A percentile compares a stretch with the other conserved stretches of the same genome.
phyloP scores from a whole-genome alignment of 2,329 filamentous ascomycete genomes.

The Hymenoscyphus fraxineus region DNA sequence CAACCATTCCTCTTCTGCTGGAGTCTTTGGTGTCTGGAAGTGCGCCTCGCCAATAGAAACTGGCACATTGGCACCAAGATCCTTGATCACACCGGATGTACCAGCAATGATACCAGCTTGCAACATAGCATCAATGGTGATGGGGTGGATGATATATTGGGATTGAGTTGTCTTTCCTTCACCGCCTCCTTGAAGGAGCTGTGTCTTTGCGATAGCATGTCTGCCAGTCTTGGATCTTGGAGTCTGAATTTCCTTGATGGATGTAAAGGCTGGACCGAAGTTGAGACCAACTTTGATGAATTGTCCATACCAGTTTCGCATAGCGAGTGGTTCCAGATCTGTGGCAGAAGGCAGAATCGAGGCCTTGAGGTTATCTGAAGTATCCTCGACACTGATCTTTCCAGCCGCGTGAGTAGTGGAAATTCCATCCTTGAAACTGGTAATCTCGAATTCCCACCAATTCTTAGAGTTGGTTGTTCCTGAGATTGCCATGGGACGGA shows the following conservation, averaged over 20 bases:
- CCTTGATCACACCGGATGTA: conserved; percentile 14
- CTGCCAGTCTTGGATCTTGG: conserved; percentile 13
- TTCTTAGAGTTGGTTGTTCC: conserved; percentile 7
- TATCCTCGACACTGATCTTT: conserved; percentile 4
- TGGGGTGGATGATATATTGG: conserved; percentile 47
- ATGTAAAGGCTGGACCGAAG: conserved; percentile 40
- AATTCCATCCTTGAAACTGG: not conserved
- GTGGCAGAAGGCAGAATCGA: not conserved
- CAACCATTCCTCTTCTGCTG: not conserved
- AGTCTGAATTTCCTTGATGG: conserved; percentile 31
- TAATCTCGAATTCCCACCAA: conserved; percentile 20
- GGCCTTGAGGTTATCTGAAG: not conserved
- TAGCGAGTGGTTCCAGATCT: conserved; percentile 9
- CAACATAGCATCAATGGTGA: conserved; percentile 53
- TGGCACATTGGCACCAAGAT: conserved; percentile 15
- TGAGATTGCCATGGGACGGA: conserved; percentile 12
- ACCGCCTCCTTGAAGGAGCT: conserved; percentile 12
- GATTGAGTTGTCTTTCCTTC: conserved; percentile 8
- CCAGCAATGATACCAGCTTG: conserved; percentile 40
- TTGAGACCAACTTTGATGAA: conserved; percentile 38
- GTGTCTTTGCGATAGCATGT: conserved; percentile 7
- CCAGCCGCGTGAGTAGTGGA: conserved; percentile 17
- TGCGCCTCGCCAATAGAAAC: conserved; percentile 9
- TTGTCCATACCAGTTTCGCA: conserved; percentile 34
- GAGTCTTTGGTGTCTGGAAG: not conserved